These are phyloP conservation scores for Globisporangium cederbergense DNA, from an alignment of 352 stramenopile genomes.

Conservation along the genomic window DNA sequence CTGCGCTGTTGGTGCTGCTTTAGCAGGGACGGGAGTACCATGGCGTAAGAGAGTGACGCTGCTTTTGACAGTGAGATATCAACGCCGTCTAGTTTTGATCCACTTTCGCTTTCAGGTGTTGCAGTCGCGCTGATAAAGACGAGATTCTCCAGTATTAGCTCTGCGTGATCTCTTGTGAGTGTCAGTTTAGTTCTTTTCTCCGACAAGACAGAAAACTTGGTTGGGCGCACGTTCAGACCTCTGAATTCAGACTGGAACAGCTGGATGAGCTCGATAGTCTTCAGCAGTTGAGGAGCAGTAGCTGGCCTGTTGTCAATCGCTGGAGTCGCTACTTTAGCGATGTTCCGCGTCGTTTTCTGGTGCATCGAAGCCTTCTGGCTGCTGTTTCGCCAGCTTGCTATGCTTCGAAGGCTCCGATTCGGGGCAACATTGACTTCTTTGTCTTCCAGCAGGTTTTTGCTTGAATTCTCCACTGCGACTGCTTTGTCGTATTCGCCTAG, in stretches of 20 bases:
- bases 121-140: conserved; percentile 37
- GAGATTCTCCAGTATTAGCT: conserved; percentile 41
- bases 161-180: conserved; percentile 38
- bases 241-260: conserved; percentile 42
- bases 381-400: conserved; percentile 20
- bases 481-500: conserved; percentile 13
- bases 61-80: not conserved
- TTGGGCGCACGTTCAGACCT: conserved; percentile 38
- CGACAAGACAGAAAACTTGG: conserved; percentile 31
- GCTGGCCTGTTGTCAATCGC: not conserved
- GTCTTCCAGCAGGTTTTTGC: not conserved
- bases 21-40: conserved; percentile 42
- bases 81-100: not conserved
- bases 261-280: conserved; percentile 24
- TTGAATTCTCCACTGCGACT: not conserved
- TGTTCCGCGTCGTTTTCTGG: conserved; percentile 14
- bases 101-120: not conserved
- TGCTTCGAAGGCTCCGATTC: conserved; percentile 8
- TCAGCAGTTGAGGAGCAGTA: not conserved
- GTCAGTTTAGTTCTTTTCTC: conserved; percentile 34
- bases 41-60: conserved; percentile 19
- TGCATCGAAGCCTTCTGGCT: conserved; percentile 23
- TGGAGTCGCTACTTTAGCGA: not conserved
- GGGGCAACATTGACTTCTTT: not conserved
- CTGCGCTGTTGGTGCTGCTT: conserved; percentile 35